Percentiles rank a stretch among this genome's conserved stretches.
Conservation (phyloP, 495 filamentous ascomycete genomes). For the Aspergillus ostianus region DNA sequence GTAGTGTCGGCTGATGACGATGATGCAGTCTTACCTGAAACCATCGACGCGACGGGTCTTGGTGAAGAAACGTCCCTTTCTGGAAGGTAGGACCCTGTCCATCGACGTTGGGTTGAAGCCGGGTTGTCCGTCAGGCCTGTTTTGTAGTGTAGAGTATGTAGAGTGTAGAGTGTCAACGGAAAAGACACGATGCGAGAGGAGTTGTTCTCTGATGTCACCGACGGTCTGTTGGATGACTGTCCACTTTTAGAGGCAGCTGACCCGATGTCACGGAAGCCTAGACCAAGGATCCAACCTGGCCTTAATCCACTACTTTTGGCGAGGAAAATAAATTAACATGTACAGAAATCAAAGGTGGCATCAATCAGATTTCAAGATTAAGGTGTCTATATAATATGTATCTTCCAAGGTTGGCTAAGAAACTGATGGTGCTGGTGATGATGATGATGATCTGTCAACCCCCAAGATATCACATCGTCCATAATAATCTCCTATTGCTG, state of each 20-base stretch:
- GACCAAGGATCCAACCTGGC: slow-evolving; percentile 2
- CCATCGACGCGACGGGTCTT: neutral
- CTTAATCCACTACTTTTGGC: neutral
- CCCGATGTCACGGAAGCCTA: slow-evolving; percentile 14
- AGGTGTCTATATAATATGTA: slow-evolving; percentile 3
- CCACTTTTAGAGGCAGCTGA: slow-evolving; percentile 14
- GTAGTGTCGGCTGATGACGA: slow-evolving; percentile 9
- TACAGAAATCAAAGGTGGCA: neutral
- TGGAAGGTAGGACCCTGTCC: neutral
- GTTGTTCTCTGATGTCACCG: slow-evolving; percentile 2
- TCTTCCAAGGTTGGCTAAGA: neutral
- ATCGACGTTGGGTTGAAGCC: neutral
- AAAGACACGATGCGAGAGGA: neutral
- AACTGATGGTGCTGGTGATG: neutral
- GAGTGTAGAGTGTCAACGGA: no score
- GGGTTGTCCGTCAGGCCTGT: neutral
- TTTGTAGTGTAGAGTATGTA: no score
- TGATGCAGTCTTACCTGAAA: slow-evolving; percentile 9
- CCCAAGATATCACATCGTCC: slow-evolving; percentile 19
- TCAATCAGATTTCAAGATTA: neutral
- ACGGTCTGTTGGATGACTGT: neutral
- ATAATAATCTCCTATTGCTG: slow-evolving; percentile 23
- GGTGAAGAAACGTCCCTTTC: neutral
- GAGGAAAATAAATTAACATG: neutral
- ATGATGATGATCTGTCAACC: slow-evolving; percentile 20